phyloP scores from a whole-genome alignment of 2,329 filamentous ascomycete species.

The Fusarium sterilihyphosum region DNA sequence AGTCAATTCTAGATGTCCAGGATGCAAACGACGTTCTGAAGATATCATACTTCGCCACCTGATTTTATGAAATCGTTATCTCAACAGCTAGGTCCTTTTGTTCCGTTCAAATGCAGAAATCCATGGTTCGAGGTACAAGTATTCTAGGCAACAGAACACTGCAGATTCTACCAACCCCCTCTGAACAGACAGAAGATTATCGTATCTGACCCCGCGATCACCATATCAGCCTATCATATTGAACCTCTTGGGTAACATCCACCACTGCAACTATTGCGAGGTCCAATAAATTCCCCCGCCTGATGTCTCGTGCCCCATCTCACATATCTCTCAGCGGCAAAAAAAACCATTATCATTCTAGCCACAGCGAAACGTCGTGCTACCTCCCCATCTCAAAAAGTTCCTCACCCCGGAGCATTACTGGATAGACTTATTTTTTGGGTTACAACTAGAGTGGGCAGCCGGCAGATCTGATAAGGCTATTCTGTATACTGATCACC shows the following conservation, averaged over 20 bases:
- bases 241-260: neutral
- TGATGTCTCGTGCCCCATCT: neutral
- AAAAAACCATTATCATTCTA: neutral
- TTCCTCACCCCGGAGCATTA: neutral
- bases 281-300: neutral
- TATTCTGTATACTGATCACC: neutral
- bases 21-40: neutral
- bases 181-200: neutral
- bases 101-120: neutral
- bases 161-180: neutral
- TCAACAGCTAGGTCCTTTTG: neutral
- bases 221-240: neutral
- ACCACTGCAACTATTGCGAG: neutral
- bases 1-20: neutral
- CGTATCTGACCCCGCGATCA: neutral
- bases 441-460: conserved; percentile 11
- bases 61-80: neutral
- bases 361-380: neutral
- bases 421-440: neutral
- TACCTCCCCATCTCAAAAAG: neutral
- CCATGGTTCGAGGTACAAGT: neutral
- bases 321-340: neutral
- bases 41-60: neutral
- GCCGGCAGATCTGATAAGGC: conserved; percentile 30
- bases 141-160: neutral